A percentile compares a stretch with the other conserved stretches of the same genome.
Conservation (phyloP, 2,329 filamentous ascomycete species). For the Curvularia lunata region DNA sequence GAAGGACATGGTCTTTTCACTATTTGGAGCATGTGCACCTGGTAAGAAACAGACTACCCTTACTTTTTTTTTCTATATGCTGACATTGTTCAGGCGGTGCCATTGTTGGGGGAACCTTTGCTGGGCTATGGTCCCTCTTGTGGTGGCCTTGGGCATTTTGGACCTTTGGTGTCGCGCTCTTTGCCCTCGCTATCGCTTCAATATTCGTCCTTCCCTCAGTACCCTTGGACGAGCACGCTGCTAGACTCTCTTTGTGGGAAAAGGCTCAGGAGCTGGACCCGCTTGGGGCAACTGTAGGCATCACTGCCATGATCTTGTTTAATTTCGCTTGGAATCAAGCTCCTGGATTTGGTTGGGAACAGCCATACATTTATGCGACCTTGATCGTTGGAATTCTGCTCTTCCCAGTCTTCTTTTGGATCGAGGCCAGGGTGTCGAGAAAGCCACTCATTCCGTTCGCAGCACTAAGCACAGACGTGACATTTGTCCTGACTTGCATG, state of each 20-base stretch:
- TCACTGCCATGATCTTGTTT: slow-evolving; percentile 63
- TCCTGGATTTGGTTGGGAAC: slow-evolving; percentile 64
- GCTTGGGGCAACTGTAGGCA: slow-evolving; percentile 57
- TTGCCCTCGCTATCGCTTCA: slow-evolving; percentile 47
- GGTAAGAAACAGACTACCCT: slow-evolving; percentile 18
- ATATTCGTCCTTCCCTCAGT: slow-evolving; percentile 51
- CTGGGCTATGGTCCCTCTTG: slow-evolving; percentile 50
- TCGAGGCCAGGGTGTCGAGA: slow-evolving; percentile 54
- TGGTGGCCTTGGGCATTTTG: slow-evolving; percentile 64
- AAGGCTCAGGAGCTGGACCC: slow-evolving; percentile 51
- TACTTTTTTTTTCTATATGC: neutral
- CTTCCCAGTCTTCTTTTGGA: slow-evolving; percentile 61
- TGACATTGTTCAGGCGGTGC: slow-evolving; percentile 42
- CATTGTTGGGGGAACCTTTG: slow-evolving; percentile 51
- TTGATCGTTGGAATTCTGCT: slow-evolving; percentile 65
- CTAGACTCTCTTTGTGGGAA: slow-evolving; percentile 21
- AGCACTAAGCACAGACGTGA: slow-evolving; percentile 56
- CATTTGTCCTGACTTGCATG: slow-evolving; percentile 63
- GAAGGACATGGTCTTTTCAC: slow-evolving; percentile 66
- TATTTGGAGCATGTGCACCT: slow-evolving; percentile 59
- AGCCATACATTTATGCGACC: slow-evolving; percentile 62
- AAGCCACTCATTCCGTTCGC: slow-evolving; percentile 65
- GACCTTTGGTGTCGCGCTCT: slow-evolving; percentile 51
- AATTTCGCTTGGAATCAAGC: slow-evolving; percentile 74
- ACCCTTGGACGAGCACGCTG: slow-evolving; percentile 25